Percentiles rank a stretch among this genome's conserved stretches.
phyloP scores from a whole-genome alignment of 306 rosid genomes.

The Gillenia trifoliata region DNA sequence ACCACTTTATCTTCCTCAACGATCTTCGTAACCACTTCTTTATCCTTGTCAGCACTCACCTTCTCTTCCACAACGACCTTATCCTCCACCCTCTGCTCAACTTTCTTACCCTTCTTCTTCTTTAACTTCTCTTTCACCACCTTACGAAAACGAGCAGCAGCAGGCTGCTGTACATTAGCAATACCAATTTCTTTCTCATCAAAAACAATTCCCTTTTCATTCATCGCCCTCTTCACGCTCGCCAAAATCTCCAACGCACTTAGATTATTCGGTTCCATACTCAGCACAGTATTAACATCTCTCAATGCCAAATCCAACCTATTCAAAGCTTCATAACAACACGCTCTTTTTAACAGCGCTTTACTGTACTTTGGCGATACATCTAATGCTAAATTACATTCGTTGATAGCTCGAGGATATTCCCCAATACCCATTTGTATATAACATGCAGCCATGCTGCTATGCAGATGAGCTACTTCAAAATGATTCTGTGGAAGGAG shows the following conservation, averaged over 20 bases:
- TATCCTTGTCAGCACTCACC: constrained; percentile 32
- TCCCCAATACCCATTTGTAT: constrained; percentile 83
- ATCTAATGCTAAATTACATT: constrained; percentile 69
- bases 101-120: constrained; percentile 47
- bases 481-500: constrained; percentile 67
- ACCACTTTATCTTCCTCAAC: constrained; percentile 38
- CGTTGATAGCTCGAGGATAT: constrained; percentile 76
- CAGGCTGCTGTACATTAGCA: constrained; percentile 32
- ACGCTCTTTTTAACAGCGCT: constrained; percentile 60
- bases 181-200: constrained; percentile 65
- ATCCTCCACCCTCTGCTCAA: constrained; percentile 43
- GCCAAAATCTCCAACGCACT: constrained; percentile 66
- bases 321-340: constrained; percentile 68
- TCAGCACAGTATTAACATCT: constrained; percentile 60
- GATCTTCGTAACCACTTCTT: constrained; percentile 28
- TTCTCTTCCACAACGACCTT: constrained; percentile 47
- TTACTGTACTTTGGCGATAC: constrained; percentile 62
- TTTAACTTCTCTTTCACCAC: constrained; percentile 57
- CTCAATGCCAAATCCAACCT: constrained; percentile 77
- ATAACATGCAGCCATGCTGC: constrained; percentile 68
- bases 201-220: constrained; percentile 49
- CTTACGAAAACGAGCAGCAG: constrained; percentile 35
- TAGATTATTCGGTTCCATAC: constrained; percentile 57
- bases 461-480: constrained; percentile 73
- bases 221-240: constrained; percentile 45